Conservation (phyloP, 108 stramenopile species). For the Cylindrotheca fusiformis region DNA sequence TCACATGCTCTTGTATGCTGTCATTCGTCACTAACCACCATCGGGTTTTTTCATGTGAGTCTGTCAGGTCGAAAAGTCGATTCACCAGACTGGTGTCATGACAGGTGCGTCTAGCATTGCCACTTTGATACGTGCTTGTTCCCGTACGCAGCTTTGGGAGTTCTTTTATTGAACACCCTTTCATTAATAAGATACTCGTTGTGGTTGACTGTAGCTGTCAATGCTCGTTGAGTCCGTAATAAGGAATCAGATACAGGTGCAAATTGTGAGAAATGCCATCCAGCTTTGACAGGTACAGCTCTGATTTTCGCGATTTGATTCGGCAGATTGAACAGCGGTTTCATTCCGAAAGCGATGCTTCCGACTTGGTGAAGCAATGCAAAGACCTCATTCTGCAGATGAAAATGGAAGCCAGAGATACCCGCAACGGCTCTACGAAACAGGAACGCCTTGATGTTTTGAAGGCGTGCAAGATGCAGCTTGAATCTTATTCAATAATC, state of each 20-base stretch:
- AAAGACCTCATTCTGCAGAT: neutral
- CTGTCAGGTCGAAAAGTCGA: no score
- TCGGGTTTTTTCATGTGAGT: no score
- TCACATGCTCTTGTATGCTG: no score
- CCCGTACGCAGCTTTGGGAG: no score
- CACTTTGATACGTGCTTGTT: no score
- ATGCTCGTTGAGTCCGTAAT: neutral
- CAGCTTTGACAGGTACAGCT: neutral
- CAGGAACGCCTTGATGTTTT: conserved; percentile 16
- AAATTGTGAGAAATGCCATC: no score
- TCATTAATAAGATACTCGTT: no score
- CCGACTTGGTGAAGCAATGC: neutral
- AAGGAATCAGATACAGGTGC: neutral
- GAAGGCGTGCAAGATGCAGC: conserved; percentile 20
- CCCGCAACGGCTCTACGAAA: neutral
- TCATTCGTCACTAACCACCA: no score
- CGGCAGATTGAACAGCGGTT: neutral
- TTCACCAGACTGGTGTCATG: no score
- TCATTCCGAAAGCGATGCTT: neutral
- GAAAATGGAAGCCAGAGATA: neutral
- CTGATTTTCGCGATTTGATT: neutral
- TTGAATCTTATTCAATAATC: conserved; percentile 15
- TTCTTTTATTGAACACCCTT: no score
- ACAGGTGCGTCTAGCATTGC: no score
- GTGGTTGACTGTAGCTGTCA: no score